phyloP scores from a whole-genome alignment of 306 rosid genomes.

The Canavalia ensiformis region DNA sequence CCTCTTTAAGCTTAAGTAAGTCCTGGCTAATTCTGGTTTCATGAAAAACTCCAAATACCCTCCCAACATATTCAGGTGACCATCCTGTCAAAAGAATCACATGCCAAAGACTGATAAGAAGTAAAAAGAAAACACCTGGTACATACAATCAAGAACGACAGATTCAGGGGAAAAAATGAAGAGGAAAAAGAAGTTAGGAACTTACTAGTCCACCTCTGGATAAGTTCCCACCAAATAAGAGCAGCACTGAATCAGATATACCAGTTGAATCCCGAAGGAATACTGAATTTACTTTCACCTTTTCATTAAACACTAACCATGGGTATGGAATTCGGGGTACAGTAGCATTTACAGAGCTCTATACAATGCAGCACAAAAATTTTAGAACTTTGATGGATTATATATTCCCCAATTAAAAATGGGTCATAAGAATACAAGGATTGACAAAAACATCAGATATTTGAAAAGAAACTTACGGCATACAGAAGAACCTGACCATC shows the following conservation, averaged over 20 bases:
- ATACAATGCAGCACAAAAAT: slow-evolving; percentile 47
- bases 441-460: slow-evolving; percentile 31
- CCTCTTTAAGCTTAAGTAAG: slow-evolving; percentile 69
- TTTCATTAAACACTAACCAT: slow-evolving; percentile 96
- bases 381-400: slow-evolving; percentile 44
- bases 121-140: slow-evolving; percentile 34
- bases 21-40: slow-evolving; percentile 82
- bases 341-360: slow-evolving; percentile 91
- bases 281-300: slow-evolving; percentile 93
- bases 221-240: slow-evolving; percentile 87
- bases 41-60: slow-evolving; percentile 95
- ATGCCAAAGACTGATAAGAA: slow-evolving; percentile 24
- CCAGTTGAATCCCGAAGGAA: slow-evolving; percentile 97
- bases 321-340: slow-evolving; percentile 86
- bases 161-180: slow-evolving; percentile 18
- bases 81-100: slow-evolving; percentile 71
- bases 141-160: slow-evolving; percentile 44
- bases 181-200: slow-evolving; percentile 35
- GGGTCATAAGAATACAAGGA: slow-evolving; percentile 35
- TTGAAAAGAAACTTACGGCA: slow-evolving; percentile 66
- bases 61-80: slow-evolving; percentile 95
- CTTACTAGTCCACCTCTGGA: slow-evolving; percentile 84
- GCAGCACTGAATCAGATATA: slow-evolving; percentile 86
- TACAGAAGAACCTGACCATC: slow-evolving; percentile 96
- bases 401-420: slow-evolving; percentile 42